Conservation (phyloP, 2,329 filamentous ascomycete genomes). For the Colletotrichum horii region DNA sequence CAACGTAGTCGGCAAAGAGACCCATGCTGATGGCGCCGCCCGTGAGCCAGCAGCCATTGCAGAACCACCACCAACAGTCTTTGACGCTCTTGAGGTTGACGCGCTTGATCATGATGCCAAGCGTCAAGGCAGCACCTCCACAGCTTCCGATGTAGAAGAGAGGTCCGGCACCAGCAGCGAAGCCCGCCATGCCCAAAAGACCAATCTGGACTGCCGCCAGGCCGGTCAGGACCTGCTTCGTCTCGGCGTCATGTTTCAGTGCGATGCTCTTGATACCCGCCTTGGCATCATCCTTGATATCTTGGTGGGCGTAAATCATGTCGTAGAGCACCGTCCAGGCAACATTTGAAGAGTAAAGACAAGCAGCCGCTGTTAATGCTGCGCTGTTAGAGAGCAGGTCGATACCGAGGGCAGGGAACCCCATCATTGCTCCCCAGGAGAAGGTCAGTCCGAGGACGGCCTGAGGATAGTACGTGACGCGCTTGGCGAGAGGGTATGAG, state of each 20-base stretch:
- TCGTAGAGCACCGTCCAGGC: slow-evolving; percentile 90
- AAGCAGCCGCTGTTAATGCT: slow-evolving; percentile 69
- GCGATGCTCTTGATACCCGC: slow-evolving; percentile 90
- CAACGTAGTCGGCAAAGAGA: slow-evolving; percentile 63
- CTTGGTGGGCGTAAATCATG: slow-evolving; percentile 94
- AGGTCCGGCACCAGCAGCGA: slow-evolving; percentile 71
- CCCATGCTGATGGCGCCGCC: slow-evolving; percentile 67
- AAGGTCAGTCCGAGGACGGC: slow-evolving; percentile 84
- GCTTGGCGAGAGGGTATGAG: slow-evolving; percentile 82
- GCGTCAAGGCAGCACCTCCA: slow-evolving; percentile 64
- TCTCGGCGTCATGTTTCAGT: slow-evolving; percentile 77
- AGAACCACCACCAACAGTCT: slow-evolving; percentile 80
- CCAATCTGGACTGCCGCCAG: slow-evolving; percentile 73
- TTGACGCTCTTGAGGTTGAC: slow-evolving; percentile 70
- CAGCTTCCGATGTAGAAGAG: slow-evolving; percentile 72
- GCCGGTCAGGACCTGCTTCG: slow-evolving; percentile 76
- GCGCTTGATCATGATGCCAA: slow-evolving; percentile 70
- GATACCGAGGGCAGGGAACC: slow-evolving; percentile 82
- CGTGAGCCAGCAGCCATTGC: slow-evolving; percentile 73
- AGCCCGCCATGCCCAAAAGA: slow-evolving; percentile 72
- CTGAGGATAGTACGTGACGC: slow-evolving; percentile 87
- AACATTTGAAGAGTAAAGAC: slow-evolving; percentile 78
- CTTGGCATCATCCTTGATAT: slow-evolving; percentile 84
- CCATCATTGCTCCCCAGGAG: slow-evolving; percentile 88
- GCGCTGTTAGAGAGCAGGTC: slow-evolving; percentile 70